Conservation (phyloP, 2,329 filamentous ascomycete genomes). For the Leptographium radiaticola region DNA sequence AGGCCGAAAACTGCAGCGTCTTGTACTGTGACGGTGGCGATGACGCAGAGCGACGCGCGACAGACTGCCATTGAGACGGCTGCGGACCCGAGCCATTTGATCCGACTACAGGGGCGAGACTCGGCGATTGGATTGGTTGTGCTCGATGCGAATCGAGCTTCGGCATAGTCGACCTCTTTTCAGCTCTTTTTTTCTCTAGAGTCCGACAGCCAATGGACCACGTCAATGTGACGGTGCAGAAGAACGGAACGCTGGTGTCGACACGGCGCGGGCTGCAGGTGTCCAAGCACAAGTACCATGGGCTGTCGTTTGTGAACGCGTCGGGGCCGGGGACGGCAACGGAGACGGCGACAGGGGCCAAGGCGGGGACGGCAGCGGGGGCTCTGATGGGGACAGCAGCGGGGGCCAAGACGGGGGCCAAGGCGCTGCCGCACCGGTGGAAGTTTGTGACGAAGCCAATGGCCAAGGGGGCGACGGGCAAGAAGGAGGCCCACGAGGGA, state of each 20-base stretch:
- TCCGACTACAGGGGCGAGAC: too few species aligned
- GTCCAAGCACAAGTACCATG: conserved; percentile 25
- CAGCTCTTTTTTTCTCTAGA: not conserved
- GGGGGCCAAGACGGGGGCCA: not conserved
- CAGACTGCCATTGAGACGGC: not conserved
- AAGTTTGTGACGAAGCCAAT: conserved; percentile 15
- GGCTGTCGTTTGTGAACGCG: conserved; percentile 25
- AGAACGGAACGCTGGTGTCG: conserved; percentile 23
- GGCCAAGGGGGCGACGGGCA: not conserved
- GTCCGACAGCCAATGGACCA: conserved; percentile 21
- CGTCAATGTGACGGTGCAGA: conserved; percentile 23
- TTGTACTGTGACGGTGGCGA: not conserved
- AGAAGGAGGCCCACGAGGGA: not conserved
- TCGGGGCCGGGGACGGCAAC: conserved; percentile 11
- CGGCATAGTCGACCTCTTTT: not conserved
- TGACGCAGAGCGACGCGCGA: not conserved
- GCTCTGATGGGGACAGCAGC: conserved; percentile 5
- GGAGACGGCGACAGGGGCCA: not conserved
- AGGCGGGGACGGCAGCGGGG: conserved; percentile 6
- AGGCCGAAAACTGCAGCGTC: too few species aligned
- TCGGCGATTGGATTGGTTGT: too few species aligned
- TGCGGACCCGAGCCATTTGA: too few species aligned
- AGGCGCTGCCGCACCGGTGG: conserved; percentile 13
- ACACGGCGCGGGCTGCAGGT: conserved; percentile 26
- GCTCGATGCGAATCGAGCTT: not conserved